Base-by-base conservation (phyloP, 176 grass and related monocot genomes). In the Ampelocalamus luodianensis region DNA sequence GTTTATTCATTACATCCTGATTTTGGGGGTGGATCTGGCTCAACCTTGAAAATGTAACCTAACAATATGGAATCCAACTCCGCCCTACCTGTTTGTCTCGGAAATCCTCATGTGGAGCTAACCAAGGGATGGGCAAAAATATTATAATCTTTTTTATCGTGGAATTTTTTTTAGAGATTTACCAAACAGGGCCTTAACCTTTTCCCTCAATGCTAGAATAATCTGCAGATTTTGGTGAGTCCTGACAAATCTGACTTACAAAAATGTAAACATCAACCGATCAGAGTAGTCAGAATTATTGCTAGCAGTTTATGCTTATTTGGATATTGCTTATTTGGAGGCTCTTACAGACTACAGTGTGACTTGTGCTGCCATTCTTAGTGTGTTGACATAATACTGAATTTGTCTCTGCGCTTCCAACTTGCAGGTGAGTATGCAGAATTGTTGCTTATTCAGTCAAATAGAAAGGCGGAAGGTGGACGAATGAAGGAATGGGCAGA, bases 401-500 rank as follows among this genome's bases (percentile, higher is more conserved):
- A 88, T 69, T 79, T 27, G 53, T 74, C 8, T 18, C 68, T 78
- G 10, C 74, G 4, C 60, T 17, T 84, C 32, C 74, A 54, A 84
- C 77, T 40, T 91, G 68, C 75, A 95, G 93, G 91, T 50, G 96
- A 91, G 45, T 98, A 98, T 59, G 88, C 96, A 38, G 91, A 94
- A 60, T 45, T 98, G 72, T 48, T 98, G 78, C 89, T 89, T 72
- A 88, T 95, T 51, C 96, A 95, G 74, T 91, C 92, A 8, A 95
- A 92, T 49, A 90, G 96, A 10, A 98, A 87, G 64, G 91, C 83
- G 12, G 93, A 98, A 95, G 96, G 96, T 27, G 96, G 92, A 49
- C 83, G 87, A 73, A 98, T 95, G 91, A 95, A 92, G 83, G 83
- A 39, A 49, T 98, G 96, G 93, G 87, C 93, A n/a, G 83, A 93